A percentile compares a stretch with the other conserved stretches of the same genome.
These are phyloP conservation scores for Coemansia sp. DNA, from an alignment of 192 early-diverging fungal species.

Conservation along the genomic window DNA sequence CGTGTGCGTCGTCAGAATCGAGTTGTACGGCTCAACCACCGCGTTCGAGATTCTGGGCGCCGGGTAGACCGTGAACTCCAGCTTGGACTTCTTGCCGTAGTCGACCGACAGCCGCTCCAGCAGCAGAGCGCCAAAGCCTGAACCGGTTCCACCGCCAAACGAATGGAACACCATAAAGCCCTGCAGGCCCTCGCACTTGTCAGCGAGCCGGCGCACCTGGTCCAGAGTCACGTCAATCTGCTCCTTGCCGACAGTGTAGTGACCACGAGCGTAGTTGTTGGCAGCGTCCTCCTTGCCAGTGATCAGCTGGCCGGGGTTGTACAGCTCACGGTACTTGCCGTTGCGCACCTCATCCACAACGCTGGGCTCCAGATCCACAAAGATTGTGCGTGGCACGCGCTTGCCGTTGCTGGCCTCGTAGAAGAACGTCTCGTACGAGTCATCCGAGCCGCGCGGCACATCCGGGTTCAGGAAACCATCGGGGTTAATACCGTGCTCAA, in stretches of 20 bases:
- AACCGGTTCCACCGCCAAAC: slow-evolving; percentile 99
- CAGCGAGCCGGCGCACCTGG: slow-evolving; percentile 95
- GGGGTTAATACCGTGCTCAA: slow-evolving; percentile 97
- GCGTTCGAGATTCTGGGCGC: slow-evolving; percentile 96
- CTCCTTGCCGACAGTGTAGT: slow-evolving; percentile 99
- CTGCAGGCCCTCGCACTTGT: slow-evolving; percentile 97
- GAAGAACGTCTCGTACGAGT: slow-evolving; percentile 99
- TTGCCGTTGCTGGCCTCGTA: slow-evolving; percentile 98
- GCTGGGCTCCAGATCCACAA: slow-evolving; percentile 95
- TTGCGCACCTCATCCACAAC: slow-evolving; percentile 98
- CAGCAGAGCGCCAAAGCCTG: slow-evolving; percentile 96
- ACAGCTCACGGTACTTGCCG: slow-evolving; percentile 94
- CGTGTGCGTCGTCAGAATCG: slow-evolving; percentile 98
- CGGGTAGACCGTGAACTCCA: slow-evolving; percentile 99
- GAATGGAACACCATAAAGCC: slow-evolving; percentile 99
- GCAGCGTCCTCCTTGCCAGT: slow-evolving; percentile 99
- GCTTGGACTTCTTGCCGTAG: slow-evolving; percentile 99
- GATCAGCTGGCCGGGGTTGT: slow-evolving; percentile 97
- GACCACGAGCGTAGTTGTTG: slow-evolving; percentile 99
- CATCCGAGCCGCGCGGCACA: slow-evolving; percentile 56
- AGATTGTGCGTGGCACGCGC: slow-evolving; percentile 98
- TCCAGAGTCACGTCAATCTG: slow-evolving; percentile 95
- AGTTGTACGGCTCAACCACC: slow-evolving; percentile 98
- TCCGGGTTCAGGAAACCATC: slow-evolving; percentile 67
- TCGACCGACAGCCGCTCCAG: slow-evolving; percentile 98